phyloP scores from a whole-genome alignment of 2,329 filamentous ascomycete genomes.

The Botrytis elliptica region DNA sequence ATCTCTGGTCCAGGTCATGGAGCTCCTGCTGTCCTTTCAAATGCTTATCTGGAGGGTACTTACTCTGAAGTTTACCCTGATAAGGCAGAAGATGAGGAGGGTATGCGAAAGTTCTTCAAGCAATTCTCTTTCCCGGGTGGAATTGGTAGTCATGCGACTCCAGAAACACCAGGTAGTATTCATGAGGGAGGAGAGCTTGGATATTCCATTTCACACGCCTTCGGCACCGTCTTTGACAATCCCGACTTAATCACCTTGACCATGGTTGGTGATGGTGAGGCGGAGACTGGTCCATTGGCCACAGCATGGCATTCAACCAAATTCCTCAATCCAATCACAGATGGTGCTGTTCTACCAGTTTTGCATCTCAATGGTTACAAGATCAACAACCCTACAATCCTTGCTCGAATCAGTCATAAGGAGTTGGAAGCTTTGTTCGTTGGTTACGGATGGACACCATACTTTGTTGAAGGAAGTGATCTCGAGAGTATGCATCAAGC shows the following conservation, averaged over 20 bases:
- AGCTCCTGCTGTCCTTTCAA: constrained; percentile 72
- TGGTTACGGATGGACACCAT: constrained; percentile 77
- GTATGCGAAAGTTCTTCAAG: constrained; percentile 76
- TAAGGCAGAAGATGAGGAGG: constrained; percentile 65
- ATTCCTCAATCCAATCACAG: constrained; percentile 75
- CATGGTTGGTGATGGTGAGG: constrained; percentile 78
- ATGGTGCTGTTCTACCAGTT: constrained; percentile 75
- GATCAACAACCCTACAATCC: constrained; percentile 76
- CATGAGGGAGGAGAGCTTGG: constrained; percentile 80
- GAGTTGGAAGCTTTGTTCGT: constrained; percentile 68
- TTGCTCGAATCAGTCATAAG: constrained; percentile 71
- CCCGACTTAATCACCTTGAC: constrained; percentile 72
- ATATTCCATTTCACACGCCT: constrained; percentile 78
- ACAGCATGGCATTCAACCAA: constrained; percentile 82
- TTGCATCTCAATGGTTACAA: constrained; percentile 83
- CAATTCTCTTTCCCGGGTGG: constrained; percentile 80
- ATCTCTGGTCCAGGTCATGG: constrained; percentile 77
- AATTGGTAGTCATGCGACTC: constrained; percentile 74
- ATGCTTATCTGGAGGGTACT: constrained; percentile 74
- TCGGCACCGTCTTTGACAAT: constrained; percentile 73
- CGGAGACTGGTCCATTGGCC: constrained; percentile 77
- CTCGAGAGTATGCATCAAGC: constrained; percentile 75
- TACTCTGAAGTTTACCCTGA: constrained; percentile 77
- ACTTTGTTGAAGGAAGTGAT: constrained; percentile 77
- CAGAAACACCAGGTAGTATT: constrained; percentile 73